Base-by-base conservation (phyloP, 805 yeast genomes). In the Tetrapisispora taiwanensis region DNA sequence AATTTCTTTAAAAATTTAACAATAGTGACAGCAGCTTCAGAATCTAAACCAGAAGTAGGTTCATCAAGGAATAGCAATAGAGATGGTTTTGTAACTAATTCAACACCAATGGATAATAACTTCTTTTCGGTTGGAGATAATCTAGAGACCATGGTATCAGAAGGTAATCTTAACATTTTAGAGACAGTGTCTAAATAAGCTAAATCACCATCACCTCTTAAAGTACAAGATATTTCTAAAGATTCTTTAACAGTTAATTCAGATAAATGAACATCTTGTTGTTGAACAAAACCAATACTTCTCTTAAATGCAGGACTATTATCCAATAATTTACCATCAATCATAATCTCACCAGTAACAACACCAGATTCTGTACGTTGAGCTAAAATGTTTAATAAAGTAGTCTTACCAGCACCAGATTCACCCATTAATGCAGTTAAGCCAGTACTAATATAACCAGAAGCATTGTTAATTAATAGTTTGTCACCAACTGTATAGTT, bases 391-490 rank as follows among this genome's bases (percentile, higher is more conserved):
- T 92, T 97, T 42, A 92, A 68, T 36, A 92, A 67, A 0, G 98
- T 90, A 0, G 98, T 90, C 59, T 92, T 92, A 43, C 98, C 98
- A 13, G 97, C 97, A 41, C 98, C 98, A 0, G 97, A 89, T 1
- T 96, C 97, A 36, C 98, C 98, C 95, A 92, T 86, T 38, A 92
- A 87, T 0, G 98, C 97, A 22, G 75, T 71, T 48, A 72, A 58
- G 45, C 88, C 88, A 14, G 86, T 84, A 56, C 76, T 74, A 46
- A 79, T 83, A 71, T 77, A 81, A 26, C 88, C 88, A 50, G 74
- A 75, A 27, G 72, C 71, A 48, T 68, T 62, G 46, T 70, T 66
- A 33, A 74, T 62, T 30, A 73, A 53, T 40, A 65, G 54, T 36
- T 52, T 55, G 24, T 53, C 54, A 27, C 41, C 51, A 51, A 81